Evolutionary conservation across 768 basidiomycete genomes (phyloP).

Genomic region (Boletus edulis): DNA sequence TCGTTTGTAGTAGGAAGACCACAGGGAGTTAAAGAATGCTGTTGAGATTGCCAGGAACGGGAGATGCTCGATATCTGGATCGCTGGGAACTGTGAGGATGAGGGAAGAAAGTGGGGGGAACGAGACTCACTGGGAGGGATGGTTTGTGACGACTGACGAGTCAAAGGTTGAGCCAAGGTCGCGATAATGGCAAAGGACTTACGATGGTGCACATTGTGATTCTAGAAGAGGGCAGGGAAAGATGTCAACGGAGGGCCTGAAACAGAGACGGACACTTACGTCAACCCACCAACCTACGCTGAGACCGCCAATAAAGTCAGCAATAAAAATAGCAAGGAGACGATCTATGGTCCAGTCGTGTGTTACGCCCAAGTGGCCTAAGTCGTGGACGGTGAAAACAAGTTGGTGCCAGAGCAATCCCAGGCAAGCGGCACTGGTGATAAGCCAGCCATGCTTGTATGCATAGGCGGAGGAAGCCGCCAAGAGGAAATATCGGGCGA

Average conservation of each 20-base stretch:
- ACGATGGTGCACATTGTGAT: constrained; percentile 97
- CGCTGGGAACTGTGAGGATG: constrained; percentile 41
- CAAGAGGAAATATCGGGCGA: constrained; percentile 74
- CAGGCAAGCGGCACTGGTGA: constrained; percentile 74
- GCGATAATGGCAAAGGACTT: constrained; percentile 35
- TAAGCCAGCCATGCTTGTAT: constrained; percentile 63
- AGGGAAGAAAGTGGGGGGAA: neutral
- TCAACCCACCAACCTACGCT: constrained; percentile 99
- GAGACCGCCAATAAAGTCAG: constrained; percentile 87
- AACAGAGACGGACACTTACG: constrained; percentile 51
- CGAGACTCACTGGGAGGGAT: constrained; percentile 81
- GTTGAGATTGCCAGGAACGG: constrained; percentile 96
- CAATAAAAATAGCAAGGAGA: constrained; percentile 71
- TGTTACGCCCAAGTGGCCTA: constrained; percentile 93
- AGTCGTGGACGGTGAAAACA: constrained; percentile 88
- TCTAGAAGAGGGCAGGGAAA: constrained; percentile 40
- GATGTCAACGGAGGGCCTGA: constrained; percentile 5
- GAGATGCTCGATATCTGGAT: constrained; percentile 83
- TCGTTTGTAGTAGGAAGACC: constrained; percentile 94
- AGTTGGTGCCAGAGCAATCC: constrained; percentile 96
- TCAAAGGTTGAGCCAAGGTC: constrained; percentile 2
- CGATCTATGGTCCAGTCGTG: constrained; percentile 84
- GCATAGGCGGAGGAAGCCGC: constrained; percentile 55
- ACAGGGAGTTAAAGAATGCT: constrained; percentile 79
- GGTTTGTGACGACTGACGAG: constrained; percentile 86